Evolutionary conservation across 2,329 filamentous ascomycete genomes (phyloP).

Genomic region (Neopestalotiopsis sp.): DNA sequence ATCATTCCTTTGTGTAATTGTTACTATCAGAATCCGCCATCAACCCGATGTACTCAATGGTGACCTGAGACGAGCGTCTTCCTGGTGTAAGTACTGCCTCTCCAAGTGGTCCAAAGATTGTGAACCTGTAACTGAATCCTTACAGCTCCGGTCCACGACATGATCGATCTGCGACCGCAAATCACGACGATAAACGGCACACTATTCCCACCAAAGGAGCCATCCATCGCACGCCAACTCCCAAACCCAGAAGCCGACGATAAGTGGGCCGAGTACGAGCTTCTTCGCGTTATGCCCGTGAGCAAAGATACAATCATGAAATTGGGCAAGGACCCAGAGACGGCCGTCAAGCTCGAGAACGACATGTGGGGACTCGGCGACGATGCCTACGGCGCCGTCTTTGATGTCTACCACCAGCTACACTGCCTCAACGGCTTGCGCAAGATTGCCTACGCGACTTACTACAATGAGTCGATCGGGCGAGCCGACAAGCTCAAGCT

Average conservation of each 20-base stretch:
- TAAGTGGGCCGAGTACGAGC: slow-evolving; percentile 19
- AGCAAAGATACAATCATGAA: slow-evolving; percentile 28
- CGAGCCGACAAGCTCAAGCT: slow-evolving; percentile 11
- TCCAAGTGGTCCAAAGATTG: too few relatives aligned
- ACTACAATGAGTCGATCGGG: slow-evolving; percentile 25
- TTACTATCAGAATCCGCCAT: background rate
- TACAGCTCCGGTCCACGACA: slow-evolving; percentile 19
- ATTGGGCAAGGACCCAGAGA: slow-evolving; percentile 38
- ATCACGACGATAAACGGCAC: slow-evolving; percentile 20
- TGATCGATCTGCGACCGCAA: slow-evolving; percentile 14
- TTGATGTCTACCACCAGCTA: slow-evolving; percentile 29
- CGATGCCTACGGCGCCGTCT: slow-evolving; percentile 36
- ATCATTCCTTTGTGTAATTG: background rate
- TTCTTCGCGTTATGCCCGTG: slow-evolving; percentile 20
- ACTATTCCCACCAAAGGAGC: slow-evolving; percentile 17
- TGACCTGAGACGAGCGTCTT: slow-evolving; percentile 7
- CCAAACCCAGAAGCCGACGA: slow-evolving; percentile 21
- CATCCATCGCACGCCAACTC: slow-evolving; percentile 19
- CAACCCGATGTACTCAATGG: background rate
- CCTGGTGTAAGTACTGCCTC: slow-evolving; percentile 9
- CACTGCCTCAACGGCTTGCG: slow-evolving; percentile 28
- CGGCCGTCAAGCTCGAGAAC: slow-evolving; percentile 33
- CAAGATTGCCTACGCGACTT: slow-evolving; percentile 32
- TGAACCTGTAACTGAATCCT: too few relatives aligned
- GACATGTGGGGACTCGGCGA: slow-evolving; percentile 38